Conservation (phyloP, 2,329 filamentous ascomycete species). For the Colletotrichum sp. region DNA sequence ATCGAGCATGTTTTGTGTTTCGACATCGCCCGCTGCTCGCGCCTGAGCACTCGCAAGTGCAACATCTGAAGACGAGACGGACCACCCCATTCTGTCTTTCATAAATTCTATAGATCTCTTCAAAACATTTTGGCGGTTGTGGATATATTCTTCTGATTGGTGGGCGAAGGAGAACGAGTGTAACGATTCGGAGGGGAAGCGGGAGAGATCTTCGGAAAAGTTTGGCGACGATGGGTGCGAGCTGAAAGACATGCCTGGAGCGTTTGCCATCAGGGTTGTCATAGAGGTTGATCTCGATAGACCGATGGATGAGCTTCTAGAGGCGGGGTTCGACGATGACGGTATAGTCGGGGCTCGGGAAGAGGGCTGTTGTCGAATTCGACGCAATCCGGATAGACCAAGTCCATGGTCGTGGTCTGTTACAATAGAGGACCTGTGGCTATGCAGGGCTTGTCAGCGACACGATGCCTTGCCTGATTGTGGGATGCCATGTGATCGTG, state of each 20-base stretch:
- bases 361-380: conserved; percentile 87
- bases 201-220: conserved; percentile 85
- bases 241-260: conserved; percentile 58
- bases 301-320: conserved; percentile 62
- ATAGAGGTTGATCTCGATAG: conserved; percentile 75
- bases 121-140: conserved; percentile 90
- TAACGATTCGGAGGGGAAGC: conserved; percentile 93
- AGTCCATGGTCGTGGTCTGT: conserved; percentile 87
- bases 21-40: conserved; percentile 79
- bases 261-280: conserved; percentile 66
- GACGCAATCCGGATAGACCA: conserved; percentile 84
- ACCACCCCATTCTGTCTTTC: conserved; percentile 88
- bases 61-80: conserved; percentile 67
- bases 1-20: conserved; percentile 91
- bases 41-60: conserved; percentile 85
- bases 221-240: conserved; percentile 75
- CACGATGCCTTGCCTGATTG: background rate
- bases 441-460: conserved; percentile 15
- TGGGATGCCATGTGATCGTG: conserved; percentile 18
- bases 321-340: conserved; percentile 66
- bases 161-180: conserved; percentile 99
- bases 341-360: conserved; percentile 70
- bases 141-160: conserved; percentile 89
- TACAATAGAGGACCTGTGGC: conserved; percentile 76
- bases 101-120: conserved; percentile 97